phyloP scores from a whole-genome alignment of 1,139 yeast species.

The Taphrina betulina region DNA sequence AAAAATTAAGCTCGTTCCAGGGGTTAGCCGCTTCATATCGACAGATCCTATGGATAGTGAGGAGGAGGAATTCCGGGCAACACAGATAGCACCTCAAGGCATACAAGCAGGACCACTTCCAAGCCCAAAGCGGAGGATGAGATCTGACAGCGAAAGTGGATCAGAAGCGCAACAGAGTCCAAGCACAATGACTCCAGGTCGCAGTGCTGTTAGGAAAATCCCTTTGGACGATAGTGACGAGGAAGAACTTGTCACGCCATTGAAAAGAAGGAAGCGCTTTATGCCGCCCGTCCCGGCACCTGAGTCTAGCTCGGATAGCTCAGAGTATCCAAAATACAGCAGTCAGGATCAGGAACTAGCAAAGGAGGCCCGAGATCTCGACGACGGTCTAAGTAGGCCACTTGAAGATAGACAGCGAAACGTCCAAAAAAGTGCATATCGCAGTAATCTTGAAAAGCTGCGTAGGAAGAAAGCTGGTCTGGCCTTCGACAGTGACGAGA shows the following conservation, averaged over 20 bases:
- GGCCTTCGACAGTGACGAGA: slow-evolving; percentile 7
- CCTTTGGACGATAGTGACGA: background rate
- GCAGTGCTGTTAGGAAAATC: background rate
- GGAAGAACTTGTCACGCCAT: slow-evolving; percentile 26
- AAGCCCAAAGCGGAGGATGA: background rate
- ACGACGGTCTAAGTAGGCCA: slow-evolving; percentile 5
- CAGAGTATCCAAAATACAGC: background rate
- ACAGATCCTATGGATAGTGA: slow-evolving; percentile 15
- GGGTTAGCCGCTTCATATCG: background rate
- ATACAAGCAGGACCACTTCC: no score
- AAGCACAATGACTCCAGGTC: background rate
- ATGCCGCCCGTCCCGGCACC: slow-evolving; percentile 4
- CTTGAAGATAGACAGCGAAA: slow-evolving; percentile 7
- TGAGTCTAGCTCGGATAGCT: background rate
- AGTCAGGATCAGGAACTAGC: background rate
- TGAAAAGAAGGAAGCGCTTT: slow-evolving; percentile 17
- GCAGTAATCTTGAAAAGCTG: slow-evolving; percentile 13
- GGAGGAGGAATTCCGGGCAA: slow-evolving; percentile 25
- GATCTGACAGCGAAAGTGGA: background rate
- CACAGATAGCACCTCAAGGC: slow-evolving; percentile 4
- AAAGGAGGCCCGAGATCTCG: slow-evolving; percentile 14
- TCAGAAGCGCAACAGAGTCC: background rate
- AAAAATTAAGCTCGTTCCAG: slow-evolving; percentile 8
- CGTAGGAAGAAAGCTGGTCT: slow-evolving; percentile 25
- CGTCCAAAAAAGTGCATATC: slow-evolving; percentile 6